A percentile compares a stretch with the other conserved stretches of the same genome.
Evolutionary conservation across 345 rosid genomes (phyloP).

Genomic region (Brassica carinata): DNA sequence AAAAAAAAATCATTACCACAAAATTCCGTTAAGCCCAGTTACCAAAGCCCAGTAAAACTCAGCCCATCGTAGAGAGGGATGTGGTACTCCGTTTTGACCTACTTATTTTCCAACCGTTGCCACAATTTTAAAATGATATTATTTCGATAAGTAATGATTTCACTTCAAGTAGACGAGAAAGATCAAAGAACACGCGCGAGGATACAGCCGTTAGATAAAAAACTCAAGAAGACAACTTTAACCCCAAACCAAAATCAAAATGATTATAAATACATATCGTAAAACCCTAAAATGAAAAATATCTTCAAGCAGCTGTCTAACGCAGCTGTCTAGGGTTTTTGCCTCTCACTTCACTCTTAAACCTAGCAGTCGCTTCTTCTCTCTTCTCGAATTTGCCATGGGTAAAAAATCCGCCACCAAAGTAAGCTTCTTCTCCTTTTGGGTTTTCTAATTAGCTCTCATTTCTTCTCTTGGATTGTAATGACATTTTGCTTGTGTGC

Average conservation of each 20-base stretch:
- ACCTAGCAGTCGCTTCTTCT: constrained; percentile 28
- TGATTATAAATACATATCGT: constrained; percentile 34
- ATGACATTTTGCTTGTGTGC: not conserved
- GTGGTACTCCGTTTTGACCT: constrained; percentile 24
- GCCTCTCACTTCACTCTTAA: constrained; percentile 12
- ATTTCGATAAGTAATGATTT: not conserved
- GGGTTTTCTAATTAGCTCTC: not conserved
- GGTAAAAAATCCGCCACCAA: constrained; percentile 59
- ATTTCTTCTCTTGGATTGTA: not conserved
- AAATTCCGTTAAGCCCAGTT: not conserved
- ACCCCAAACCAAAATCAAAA: constrained; percentile 12
- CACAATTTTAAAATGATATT: not conserved
- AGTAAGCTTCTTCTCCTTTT: constrained; percentile 27
- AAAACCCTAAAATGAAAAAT: constrained; percentile 41
- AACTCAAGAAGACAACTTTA: not conserved
- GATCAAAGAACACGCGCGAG: constrained; percentile 18
- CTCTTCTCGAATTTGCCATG: constrained; percentile 37
- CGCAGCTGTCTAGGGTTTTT: constrained; percentile 38
- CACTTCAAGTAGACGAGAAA: constrained; percentile 16
- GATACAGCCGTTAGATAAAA: constrained; percentile 27
- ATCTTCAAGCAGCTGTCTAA: constrained; percentile 29
- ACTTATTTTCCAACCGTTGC: not conserved
- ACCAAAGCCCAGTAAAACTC: constrained; percentile 7
- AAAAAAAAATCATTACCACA: too few relatives aligned
- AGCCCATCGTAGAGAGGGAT: constrained; percentile 22